These are phyloP conservation scores for Kodamaea lidongshanica DNA, from an alignment of 805 yeast genomes.

Conservation along the genomic window DNA sequence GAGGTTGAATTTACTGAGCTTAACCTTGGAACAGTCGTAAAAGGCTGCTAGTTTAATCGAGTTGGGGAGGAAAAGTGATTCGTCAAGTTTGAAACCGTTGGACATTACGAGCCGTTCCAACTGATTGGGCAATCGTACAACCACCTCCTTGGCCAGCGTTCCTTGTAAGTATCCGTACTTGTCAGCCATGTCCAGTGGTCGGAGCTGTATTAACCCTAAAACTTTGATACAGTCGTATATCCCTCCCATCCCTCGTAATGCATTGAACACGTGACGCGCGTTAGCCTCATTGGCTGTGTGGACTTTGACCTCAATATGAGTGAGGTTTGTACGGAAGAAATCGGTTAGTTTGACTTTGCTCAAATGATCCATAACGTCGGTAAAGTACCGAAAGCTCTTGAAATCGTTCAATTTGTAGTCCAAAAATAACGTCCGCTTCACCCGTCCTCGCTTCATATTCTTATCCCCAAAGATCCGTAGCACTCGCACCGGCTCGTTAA, in stretches of 20 bases:
- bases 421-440: conserved; percentile 5
- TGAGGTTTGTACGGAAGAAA: conserved; percentile 3
- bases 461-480: conserved; percentile 2
- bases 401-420: conserved; percentile 6
- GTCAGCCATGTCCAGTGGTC: not conserved
- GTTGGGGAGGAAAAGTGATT: conserved; percentile 5
- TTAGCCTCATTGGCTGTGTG: conserved; percentile 4
- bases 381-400: conserved; percentile 3
- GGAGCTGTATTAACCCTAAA: conserved; percentile 7
- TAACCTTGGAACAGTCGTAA: conserved; percentile 6
- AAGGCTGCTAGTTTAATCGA: conserved; percentile 7
- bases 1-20: conserved; percentile 10
- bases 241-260: conserved; percentile 4
- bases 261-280: conserved; percentile 4
- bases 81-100: conserved; percentile 10
- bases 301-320: conserved; percentile 5
- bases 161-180: conserved; percentile 1
- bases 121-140: conserved; percentile 4
- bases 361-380: conserved; percentile 3
- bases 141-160: not conserved
- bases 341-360: conserved; percentile 1
- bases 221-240: conserved; percentile 6
- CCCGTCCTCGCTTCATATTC: conserved; percentile 1
- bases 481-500: conserved; percentile 3
- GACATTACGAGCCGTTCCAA: conserved; percentile 7